Base-by-base conservation (phyloP, 208 protist species). In the Wallacemonas sp. region DNA sequence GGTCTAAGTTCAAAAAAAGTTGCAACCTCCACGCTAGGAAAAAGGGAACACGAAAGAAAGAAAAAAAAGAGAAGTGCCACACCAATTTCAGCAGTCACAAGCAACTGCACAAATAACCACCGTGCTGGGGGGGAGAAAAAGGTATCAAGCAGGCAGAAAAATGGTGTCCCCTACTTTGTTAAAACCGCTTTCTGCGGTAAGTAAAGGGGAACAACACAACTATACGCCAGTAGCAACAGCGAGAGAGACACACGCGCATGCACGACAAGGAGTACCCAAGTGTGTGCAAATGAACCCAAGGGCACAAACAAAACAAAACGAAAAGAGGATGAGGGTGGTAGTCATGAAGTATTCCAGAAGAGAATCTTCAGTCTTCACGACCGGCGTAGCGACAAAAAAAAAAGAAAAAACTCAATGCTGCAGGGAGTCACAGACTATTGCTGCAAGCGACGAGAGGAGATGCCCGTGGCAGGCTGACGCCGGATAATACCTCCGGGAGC, bases 401-500 rank as follows among this genome's bases (percentile, higher is more conserved):
- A 29, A 4, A 63, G 10, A 31, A 49, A 64, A 8, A 26, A 44
- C 23, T 28, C 12, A 57, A 29, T 8, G 7, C 5, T 36, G 45
- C 3, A 62, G 65, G 48, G 28, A 36, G 22, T 63, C 44, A 50
- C 31, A 14, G 7, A 57, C 52, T 44, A 8, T 45, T 23, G 42
- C 25, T 32, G 61, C 42, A 64, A 50, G 41, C 86, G 65, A 3
- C 77, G 59, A 12, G 86, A 92, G 1, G 86, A 61, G 65, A 87
- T 87, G 14, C 64, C 80, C 0, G 77, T 57, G 23, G 82, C 79
- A 49, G 76, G 67, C 42, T 87, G 77, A 1, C 86, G 79, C 8
- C 71, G 65, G 14, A 76, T 44, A 20, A 72, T 31, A 25, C 57
- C 65, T 22, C 45, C 65, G 36, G 52, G 39, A 23, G 16, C 55